phyloP scores from a whole-genome alignment of 2,329 filamentous ascomycete genomes.

The Cryphonectria carpinicola region DNA sequence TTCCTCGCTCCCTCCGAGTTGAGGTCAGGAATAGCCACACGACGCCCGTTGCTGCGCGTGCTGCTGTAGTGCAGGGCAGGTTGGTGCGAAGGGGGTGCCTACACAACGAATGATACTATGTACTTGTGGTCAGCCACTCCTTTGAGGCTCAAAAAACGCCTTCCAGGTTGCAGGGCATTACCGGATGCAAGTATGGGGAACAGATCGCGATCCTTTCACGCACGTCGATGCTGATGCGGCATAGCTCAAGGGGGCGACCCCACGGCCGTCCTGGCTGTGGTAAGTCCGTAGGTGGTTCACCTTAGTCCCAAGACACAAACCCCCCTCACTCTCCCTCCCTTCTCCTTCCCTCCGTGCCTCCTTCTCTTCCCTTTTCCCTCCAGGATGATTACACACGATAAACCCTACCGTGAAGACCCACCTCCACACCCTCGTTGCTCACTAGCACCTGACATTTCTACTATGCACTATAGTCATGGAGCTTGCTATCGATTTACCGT shows the following conservation, averaged over 20 bases:
- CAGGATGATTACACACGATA: neutral
- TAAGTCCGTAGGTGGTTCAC: neutral
- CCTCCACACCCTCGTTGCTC: neutral
- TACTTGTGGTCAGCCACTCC: constrained; percentile 14
- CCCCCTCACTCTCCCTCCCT: neutral
- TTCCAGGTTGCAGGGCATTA: neutral
- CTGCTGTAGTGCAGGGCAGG: neutral
- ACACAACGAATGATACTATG: neutral
- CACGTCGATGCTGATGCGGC: constrained; percentile 1
- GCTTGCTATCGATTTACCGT: neutral
- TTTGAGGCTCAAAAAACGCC: constrained; percentile 27
- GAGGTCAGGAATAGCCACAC: constrained; percentile 21
- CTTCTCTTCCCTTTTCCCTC: neutral
- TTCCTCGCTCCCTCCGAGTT: constrained; percentile 10
- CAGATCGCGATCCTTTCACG: constrained; percentile 1
- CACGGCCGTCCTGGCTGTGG: neutral
- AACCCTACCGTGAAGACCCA: neutral
- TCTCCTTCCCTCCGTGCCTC: neutral
- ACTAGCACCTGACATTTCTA: neutral
- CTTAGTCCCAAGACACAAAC: neutral
- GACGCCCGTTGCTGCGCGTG: constrained; percentile 1
- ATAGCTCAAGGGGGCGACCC: neutral
- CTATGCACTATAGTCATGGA: neutral
- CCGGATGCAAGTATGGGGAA: neutral
- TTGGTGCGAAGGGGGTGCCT: constrained; percentile 10